These are phyloP conservation scores for Pythium vanterpoolii DNA, from an alignment of 352 stramenopile genomes.

Conservation along the genomic window DNA sequence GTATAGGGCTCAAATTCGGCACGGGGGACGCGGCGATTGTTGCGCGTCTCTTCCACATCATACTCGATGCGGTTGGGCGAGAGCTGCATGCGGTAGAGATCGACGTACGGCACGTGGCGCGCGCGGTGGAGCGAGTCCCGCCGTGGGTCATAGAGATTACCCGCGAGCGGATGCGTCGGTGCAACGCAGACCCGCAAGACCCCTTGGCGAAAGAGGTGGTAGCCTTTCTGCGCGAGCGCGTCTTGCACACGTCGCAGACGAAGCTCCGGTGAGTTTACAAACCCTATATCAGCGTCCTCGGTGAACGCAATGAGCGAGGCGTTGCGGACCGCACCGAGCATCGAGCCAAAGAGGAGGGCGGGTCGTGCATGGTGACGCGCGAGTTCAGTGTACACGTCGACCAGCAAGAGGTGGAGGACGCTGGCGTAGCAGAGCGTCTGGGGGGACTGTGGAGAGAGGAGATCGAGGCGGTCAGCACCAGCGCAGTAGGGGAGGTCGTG, in stretches of 20 bases:
- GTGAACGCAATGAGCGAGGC: conserved; percentile 48
- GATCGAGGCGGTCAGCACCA: conserved; percentile 39
- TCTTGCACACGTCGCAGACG: conserved; percentile 13
- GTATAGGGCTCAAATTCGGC: conserved; percentile 24
- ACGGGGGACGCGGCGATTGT: conserved; percentile 13
- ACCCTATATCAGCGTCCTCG: conserved; percentile 48
- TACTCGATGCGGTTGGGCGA: conserved; percentile 12
- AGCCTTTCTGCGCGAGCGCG: conserved; percentile 34
- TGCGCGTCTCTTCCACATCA: conserved; percentile 17
- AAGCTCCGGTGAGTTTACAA: conserved; percentile 18
- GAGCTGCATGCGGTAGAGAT: conserved; percentile 31
- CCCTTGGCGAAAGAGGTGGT: conserved; percentile 38
- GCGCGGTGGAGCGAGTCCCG: conserved; percentile 6
- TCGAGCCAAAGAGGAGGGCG: conserved; percentile 37
- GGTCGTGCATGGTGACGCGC: conserved; percentile 22
- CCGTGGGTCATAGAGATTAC: conserved; percentile 22
- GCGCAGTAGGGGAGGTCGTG: conserved; percentile 46
- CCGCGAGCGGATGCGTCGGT: conserved; percentile 30
- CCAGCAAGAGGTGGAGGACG: conserved; percentile 49
- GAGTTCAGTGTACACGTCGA: conserved; percentile 51
- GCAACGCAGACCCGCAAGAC: conserved; percentile 31
- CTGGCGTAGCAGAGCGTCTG: conserved; percentile 41
- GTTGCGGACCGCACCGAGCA: conserved; percentile 50
- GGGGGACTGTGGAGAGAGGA: conserved; percentile 29
- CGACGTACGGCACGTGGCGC: conserved; percentile 30